Conservation (phyloP, 352 stramenopile species). For the Pythium dissimile region DNA sequence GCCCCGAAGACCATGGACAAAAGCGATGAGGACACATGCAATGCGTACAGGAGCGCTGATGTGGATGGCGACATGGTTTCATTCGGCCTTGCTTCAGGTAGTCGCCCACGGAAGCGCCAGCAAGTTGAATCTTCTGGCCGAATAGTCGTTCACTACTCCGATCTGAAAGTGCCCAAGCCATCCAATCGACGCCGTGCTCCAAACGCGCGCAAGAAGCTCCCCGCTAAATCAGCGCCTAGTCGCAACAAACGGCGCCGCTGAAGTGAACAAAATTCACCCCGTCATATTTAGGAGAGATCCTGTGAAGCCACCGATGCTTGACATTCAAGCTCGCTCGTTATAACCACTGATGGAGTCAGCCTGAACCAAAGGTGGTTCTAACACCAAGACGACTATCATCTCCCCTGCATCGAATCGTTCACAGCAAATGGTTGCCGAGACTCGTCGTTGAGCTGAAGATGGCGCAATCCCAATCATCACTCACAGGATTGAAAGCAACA, state of each 20-base stretch:
- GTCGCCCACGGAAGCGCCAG: neutral
- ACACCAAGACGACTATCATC: no score
- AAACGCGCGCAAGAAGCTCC: neutral
- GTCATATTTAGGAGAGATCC: no score
- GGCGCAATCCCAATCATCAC: no score
- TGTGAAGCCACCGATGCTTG: no score
- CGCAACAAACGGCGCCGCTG: constrained; percentile 4
- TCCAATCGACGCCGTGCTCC: neutral
- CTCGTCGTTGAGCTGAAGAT: no score
- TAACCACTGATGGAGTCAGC: no score
- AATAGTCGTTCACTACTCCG: constrained; percentile 14
- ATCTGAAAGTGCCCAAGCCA: constrained; percentile 1
- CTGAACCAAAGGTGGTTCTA: no score
- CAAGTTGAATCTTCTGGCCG: constrained; percentile 1
- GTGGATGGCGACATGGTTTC: neutral
- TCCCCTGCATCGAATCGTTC: neutral
- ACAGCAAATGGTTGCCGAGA: no score
- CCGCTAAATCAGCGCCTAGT: neutral
- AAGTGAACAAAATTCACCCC: neutral
- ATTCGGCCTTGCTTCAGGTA: no score
- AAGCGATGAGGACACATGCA: neutral
- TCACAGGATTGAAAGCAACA: no score
- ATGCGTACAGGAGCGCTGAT: neutral
- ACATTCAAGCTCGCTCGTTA: no score
- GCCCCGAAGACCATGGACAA: neutral